Evolutionary conservation across 2,329 filamentous ascomycete species (phyloP).

Genomic region (Penicillium nordicum): DNA sequence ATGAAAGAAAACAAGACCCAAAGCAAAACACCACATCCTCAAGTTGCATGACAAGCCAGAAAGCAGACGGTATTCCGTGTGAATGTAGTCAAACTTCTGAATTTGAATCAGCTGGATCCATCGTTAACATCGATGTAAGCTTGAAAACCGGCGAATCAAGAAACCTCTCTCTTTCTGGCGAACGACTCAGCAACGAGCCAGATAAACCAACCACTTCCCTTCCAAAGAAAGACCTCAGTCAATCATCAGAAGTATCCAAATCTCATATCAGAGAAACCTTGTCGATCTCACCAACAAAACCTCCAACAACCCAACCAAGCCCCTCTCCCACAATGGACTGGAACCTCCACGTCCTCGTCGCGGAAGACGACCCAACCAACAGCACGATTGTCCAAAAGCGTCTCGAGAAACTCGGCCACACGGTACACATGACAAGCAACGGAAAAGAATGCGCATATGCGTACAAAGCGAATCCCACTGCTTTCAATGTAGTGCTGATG

Average conservation of each 20-base stretch:
- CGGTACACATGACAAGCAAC: constrained; percentile 70
- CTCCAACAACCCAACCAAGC: background rate
- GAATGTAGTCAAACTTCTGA: constrained; percentile 9
- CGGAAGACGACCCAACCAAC: constrained; percentile 86
- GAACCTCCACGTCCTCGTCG: constrained; percentile 61
- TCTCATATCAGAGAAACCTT: background rate
- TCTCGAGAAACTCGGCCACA: constrained; percentile 71
- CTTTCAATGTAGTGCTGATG: constrained; percentile 81
- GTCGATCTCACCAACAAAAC: background rate
- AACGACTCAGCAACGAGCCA: background rate
- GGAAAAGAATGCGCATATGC: constrained; percentile 77
- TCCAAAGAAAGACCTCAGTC: background rate
- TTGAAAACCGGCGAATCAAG: constrained; percentile 13
- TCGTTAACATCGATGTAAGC: constrained; percentile 12
- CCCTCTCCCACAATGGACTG: background rate
- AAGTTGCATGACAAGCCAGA: background rate
- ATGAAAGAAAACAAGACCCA: background rate
- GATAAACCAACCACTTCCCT: background rate
- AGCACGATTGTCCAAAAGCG: constrained; percentile 77
- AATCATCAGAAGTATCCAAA: background rate
- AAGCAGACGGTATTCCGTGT: constrained; percentile 5
- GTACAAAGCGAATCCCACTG: constrained; percentile 60
- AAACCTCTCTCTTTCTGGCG: constrained; percentile 9
- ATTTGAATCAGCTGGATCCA: background rate
- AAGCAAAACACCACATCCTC: background rate